Evolutionary conservation across 805 yeast genomes (phyloP).

Genomic region (Cephaloascus albidus): DNA sequence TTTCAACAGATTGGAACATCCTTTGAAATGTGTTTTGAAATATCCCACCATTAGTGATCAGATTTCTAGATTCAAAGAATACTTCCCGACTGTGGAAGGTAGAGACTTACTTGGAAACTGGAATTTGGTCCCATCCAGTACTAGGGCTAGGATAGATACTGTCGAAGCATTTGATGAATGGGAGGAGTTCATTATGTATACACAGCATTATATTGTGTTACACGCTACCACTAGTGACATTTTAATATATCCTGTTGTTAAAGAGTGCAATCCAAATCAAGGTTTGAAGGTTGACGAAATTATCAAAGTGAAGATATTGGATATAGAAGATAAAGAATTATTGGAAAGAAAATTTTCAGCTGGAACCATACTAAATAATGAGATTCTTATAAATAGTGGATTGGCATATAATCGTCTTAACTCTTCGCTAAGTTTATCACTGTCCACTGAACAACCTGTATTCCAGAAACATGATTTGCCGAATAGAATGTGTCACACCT

Average conservation of each 20-base stretch:
- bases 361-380: conserved; percentile 10
- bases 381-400: conserved; percentile 25
- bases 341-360: conserved; percentile 35
- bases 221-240: conserved; percentile 44
- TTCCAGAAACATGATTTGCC: conserved; percentile 4
- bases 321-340: not conserved
- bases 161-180: conserved; percentile 75
- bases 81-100: conserved; percentile 40
- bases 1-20: conserved; percentile 56
- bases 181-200: conserved; percentile 70
- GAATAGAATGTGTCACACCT: conserved; percentile 48
- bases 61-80: conserved; percentile 35
- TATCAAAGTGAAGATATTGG: conserved; percentile 1
- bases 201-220: conserved; percentile 64
- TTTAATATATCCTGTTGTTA: conserved; percentile 3
- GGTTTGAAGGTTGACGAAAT: conserved; percentile 4
- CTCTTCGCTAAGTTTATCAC: conserved; percentile 2
- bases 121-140: conserved; percentile 31
- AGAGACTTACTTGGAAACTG: conserved; percentile 52
- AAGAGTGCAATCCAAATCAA: conserved; percentile 4
- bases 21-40: conserved; percentile 51
- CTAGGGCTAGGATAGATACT: conserved; percentile 28
- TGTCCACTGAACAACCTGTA: too few species aligned
- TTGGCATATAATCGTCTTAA: conserved; percentile 15
- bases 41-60: conserved; percentile 49